phyloP scores from a whole-genome alignment of 2,329 filamentous ascomycete genomes.

The Aspergillus sp. region DNA sequence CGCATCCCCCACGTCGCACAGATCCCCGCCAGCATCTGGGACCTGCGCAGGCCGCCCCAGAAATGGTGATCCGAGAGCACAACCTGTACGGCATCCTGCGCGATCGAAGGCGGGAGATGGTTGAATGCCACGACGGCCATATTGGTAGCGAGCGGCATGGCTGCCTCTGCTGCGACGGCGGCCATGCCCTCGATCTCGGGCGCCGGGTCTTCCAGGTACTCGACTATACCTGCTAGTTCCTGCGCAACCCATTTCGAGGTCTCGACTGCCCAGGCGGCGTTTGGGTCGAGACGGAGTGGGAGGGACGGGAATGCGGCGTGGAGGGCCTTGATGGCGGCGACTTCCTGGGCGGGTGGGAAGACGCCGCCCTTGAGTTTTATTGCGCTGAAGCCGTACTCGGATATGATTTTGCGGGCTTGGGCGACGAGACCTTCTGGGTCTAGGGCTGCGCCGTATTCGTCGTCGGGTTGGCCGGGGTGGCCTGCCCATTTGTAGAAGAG shows the following conservation, averaged over 20 bases:
- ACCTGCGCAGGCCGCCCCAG: constrained; percentile 46
- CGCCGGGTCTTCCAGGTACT: constrained; percentile 45
- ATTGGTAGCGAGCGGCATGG: constrained; percentile 46
- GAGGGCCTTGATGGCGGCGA: constrained; percentile 41
- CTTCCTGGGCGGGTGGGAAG: constrained; percentile 41
- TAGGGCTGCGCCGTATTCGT: constrained; percentile 44
- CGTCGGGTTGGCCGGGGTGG: constrained; percentile 41
- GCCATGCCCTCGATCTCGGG: constrained; percentile 46
- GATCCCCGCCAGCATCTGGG: constrained; percentile 39
- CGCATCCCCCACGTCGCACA: constrained; percentile 39
- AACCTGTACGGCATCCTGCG: constrained; percentile 43
- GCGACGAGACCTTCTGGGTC: constrained; percentile 28
- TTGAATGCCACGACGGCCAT: constrained; percentile 46
- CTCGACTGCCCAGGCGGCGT: constrained; percentile 6
- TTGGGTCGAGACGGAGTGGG: constrained; percentile 25
- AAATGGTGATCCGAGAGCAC: constrained; percentile 46
- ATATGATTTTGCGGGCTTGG: constrained; percentile 9
- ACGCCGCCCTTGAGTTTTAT: constrained; percentile 49
- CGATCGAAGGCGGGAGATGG: constrained; percentile 41
- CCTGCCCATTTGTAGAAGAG: constrained; percentile 48
- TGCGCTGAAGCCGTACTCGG: constrained; percentile 46
- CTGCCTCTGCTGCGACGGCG: constrained; percentile 41
- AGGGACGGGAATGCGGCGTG: constrained; percentile 38
- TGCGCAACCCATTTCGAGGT: constrained; percentile 4
- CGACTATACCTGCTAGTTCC: constrained; percentile 23